phyloP scores from a whole-genome alignment of 2,329 filamentous ascomycete species.

The Xylariaceae sp. region DNA sequence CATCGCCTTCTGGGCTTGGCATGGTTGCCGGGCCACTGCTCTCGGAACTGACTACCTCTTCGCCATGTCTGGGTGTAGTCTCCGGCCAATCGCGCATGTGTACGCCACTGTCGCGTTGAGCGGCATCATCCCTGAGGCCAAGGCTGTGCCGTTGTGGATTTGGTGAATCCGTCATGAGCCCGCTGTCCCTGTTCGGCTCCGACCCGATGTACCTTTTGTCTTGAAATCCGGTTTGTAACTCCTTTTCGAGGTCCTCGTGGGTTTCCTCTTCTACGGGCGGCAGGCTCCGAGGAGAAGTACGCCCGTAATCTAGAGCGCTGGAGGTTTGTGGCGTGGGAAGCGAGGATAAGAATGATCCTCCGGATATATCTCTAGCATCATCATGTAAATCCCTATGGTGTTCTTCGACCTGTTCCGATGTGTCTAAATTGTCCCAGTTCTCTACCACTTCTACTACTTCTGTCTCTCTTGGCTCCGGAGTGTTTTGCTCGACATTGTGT shows the following conservation, averaged over 20 bases:
- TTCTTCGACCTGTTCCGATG: slow-evolving; percentile 32
- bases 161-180: slow-evolving; percentile 54
- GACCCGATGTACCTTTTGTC: slow-evolving; percentile 33
- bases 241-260: slow-evolving; percentile 51
- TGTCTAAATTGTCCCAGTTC: slow-evolving; percentile 36
- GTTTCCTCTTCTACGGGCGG: slow-evolving; percentile 60
- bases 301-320: slow-evolving; percentile 48
- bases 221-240: slow-evolving; percentile 29
- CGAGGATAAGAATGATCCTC: slow-evolving; percentile 23
- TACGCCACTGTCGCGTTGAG: slow-evolving; percentile 61
- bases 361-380: slow-evolving; percentile 1
- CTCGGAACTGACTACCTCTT: slow-evolving; percentile 33
- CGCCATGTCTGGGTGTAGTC: slow-evolving; percentile 32
- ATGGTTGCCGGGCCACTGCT: slow-evolving; percentile 41
- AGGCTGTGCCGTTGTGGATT: slow-evolving; percentile 45
- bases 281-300: slow-evolving; percentile 52
- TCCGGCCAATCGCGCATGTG: slow-evolving; percentile 58
- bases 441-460: slow-evolving; percentile 36
- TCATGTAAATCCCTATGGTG: slow-evolving; percentile 2
- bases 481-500: slow-evolving; percentile 7
- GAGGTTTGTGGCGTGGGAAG: slow-evolving; percentile 31
- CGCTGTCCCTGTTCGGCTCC: slow-evolving; percentile 57
- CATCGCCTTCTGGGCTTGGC: slow-evolving; percentile 50
- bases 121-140: slow-evolving; percentile 41
- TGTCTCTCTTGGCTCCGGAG: slow-evolving; percentile 16